These are phyloP conservation scores for Cladophialophora chaetospira DNA, from an alignment of 2,329 filamentous ascomycete species.

Conservation along the genomic window DNA sequence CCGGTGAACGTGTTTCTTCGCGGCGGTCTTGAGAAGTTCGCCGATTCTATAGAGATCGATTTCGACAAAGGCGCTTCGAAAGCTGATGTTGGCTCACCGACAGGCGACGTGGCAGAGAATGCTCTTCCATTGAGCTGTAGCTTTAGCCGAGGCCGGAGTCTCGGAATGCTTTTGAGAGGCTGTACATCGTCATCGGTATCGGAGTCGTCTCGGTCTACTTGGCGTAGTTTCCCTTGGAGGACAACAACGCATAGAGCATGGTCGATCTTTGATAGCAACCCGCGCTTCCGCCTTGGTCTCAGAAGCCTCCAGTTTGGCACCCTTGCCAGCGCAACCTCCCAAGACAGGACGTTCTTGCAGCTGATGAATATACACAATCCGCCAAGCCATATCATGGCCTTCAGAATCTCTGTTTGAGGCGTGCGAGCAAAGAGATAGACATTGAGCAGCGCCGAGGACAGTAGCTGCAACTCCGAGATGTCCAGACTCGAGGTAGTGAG, in stretches of 20 bases:
- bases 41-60: constrained; percentile 2
- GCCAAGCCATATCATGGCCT: constrained; percentile 82
- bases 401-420: constrained; percentile 81
- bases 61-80: constrained; percentile 1
- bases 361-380: constrained; percentile 73
- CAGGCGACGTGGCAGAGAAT: constrained; percentile 7
- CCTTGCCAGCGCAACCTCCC: constrained; percentile 81
- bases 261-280: constrained; percentile 21
- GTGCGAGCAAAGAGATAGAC: constrained; percentile 75
- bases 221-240: constrained; percentile 2
- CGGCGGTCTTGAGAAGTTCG: not conserved
- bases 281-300: constrained; percentile 12
- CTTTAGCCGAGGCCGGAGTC: constrained; percentile 14
- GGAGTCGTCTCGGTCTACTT: constrained; percentile 16
- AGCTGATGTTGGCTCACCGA: constrained; percentile 15
- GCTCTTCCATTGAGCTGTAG: constrained; percentile 20
- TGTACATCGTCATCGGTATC: constrained; percentile 20
- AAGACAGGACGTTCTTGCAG: constrained; percentile 73
- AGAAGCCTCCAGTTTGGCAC: constrained; percentile 87
- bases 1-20: constrained; percentile 27
- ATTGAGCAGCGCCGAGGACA: constrained; percentile 81
- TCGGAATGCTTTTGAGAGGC: not conserved
- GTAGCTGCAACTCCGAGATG: constrained; percentile 80
- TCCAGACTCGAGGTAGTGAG: constrained; percentile 88
- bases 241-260: constrained; percentile 20